A percentile compares a stretch with the other conserved stretches of the same genome.
Conservation (phyloP, 257 asterid genomes). For the Solanum habrochaites region DNA sequence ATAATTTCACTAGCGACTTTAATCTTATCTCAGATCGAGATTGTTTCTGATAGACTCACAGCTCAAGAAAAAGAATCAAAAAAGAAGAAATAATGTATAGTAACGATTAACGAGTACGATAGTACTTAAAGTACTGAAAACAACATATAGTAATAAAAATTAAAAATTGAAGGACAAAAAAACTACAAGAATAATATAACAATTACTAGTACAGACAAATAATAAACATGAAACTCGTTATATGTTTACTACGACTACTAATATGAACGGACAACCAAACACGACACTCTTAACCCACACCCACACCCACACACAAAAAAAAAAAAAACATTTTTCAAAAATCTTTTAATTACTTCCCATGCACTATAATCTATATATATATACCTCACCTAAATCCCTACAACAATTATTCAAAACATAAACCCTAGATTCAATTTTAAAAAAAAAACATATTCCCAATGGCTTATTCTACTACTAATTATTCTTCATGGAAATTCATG, state of each 20-base stretch:
- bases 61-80: not conserved
- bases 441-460: not conserved
- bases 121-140: not conserved
- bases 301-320: not conserved
- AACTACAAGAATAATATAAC: too few species aligned
- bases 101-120: not conserved
- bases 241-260: not conserved
- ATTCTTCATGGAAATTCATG: not conserved
- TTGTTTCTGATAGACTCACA: not conserved
- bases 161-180: too few species aligned
- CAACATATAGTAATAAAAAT: not conserved
- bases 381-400: not conserved
- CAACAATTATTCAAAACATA: not conserved
- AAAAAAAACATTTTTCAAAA: not conserved
- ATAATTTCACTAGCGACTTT: not conserved
- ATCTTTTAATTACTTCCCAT: not conserved
- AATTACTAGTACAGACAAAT: too few species aligned
- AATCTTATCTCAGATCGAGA: fast-evolving
- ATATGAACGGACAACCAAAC: not conserved
- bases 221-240: too few species aligned
- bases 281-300: not conserved
- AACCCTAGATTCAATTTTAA: not conserved
- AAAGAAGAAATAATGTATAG: not conserved
- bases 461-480: not conserved
- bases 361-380: not conserved